Conservation (phyloP, 306 rosid species). For the Senna tora region DNA sequence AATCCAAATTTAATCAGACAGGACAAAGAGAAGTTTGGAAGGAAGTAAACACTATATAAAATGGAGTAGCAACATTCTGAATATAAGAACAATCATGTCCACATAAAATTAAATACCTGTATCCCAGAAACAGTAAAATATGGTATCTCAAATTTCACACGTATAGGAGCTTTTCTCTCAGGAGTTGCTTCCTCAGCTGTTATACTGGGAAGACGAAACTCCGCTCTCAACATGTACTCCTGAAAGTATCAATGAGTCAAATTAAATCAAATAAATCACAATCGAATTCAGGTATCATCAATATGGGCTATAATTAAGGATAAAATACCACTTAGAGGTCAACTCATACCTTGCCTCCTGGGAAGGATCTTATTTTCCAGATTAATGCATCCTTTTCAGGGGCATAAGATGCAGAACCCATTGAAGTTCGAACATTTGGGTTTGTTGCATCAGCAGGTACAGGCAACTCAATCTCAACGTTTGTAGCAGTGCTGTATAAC, state of each 20-base stretch:
- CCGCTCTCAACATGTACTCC: conserved; percentile 99
- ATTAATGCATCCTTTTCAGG: conserved; percentile 90
- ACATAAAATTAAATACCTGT: conserved; percentile 60
- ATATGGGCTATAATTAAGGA: conserved; percentile 9
- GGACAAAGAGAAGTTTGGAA: background rate
- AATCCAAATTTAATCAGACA: conserved; percentile 20
- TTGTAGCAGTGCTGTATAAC: conserved; percentile 84
- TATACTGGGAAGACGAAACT: conserved; percentile 88
- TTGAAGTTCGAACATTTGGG: conserved; percentile 89
- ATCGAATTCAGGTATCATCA: conserved; percentile 15
- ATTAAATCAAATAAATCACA: conserved; percentile 13
- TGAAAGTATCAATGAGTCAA: conserved; percentile 42
- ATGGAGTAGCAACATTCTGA: background rate
- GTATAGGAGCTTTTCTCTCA: conserved; percentile 95
- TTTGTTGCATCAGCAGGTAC: conserved; percentile 91
- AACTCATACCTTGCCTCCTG: conserved; percentile 91
- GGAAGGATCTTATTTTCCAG: conserved; percentile 96
- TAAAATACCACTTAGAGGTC: conserved; percentile 28
- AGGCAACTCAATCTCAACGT: conserved; percentile 91
- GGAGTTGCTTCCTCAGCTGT: conserved; percentile 89
- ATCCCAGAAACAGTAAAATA: conserved; percentile 97
- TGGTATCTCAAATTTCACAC: conserved; percentile 97
- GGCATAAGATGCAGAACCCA: conserved; percentile 98
- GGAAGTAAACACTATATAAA: background rate
- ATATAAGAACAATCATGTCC: conserved; percentile 3